Base-by-base conservation (phyloP, 345 rosid genomes). In the Kernera saxatilis region DNA sequence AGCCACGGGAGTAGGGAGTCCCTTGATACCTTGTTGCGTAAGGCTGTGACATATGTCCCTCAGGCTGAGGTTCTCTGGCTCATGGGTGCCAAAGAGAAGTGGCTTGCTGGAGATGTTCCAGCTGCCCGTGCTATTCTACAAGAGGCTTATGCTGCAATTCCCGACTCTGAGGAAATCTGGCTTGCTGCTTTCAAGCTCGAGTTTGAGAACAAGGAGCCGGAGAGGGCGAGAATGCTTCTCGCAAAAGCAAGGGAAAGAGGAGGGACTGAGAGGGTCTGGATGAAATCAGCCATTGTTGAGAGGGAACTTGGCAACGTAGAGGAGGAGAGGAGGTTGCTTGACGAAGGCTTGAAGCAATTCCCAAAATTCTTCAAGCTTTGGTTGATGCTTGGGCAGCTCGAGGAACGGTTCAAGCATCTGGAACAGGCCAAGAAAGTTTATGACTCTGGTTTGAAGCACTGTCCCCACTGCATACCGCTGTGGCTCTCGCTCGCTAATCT, bases 11-110 rank as follows among this genome's bases (percentile, higher is more conserved):
- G 93, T 8, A 84, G 89, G 80, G 98, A 90, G 73, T 87, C 93
- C 12, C 96, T 93, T 63, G 96, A 90, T 80, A 92, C 93, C 22
- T 79, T 90, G 67, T 80, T 93, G 70, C 84, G 92, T 22, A 88
- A 82, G 78, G 97, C 98, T 8, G 96, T 90, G 57, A 87, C 90
- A 5, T 93, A 90, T 57, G 83, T 85, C 54, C 98, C 98, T 22
- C 97, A 93, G 71, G 95, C 96, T 67, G 97, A 93, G 79, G 97
- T 93, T 71, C 81, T 93, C 56, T 90, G 98, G 98, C 96, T 93
- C 48, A 90, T 93, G 98, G 96, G 93, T 63, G 98, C 98, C 22
- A 93, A 90, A 75, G 98, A 93, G 79, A 93, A 93, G 76, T 90
- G 98, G 98, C 96, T 93, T 72, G 92, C 97, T 32, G 97, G 97